Base-by-base conservation (phyloP, 495 filamentous ascomycete species). In the Podospora appendiculata region DNA sequence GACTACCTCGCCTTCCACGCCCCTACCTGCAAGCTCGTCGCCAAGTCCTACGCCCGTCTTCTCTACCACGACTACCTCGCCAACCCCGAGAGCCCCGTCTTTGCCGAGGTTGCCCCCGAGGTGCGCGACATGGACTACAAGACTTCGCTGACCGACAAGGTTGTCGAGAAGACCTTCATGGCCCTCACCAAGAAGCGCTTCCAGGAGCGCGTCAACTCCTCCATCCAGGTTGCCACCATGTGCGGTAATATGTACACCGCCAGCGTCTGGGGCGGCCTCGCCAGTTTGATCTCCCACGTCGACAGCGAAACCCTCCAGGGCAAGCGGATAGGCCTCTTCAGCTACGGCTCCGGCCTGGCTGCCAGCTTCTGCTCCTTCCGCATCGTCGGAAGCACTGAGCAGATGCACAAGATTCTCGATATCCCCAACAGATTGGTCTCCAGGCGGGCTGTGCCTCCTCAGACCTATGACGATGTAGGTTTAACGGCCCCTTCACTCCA, bases 161-260 rank as follows among this genome's bases (percentile, higher is more conserved):
- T 80, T 41, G 85, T 98, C 19, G 93, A 98, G 80, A 97, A 97
- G 85, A 87, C 87, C 8, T 77, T 98, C 74, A 90, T 97, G 86
- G 84, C 64, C 46, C 81, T 97, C 55, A 84, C 89, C 65, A 98
- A 98, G 86, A 96, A 96, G 83, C 85, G 84, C 52, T 97, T 90
- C 76, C 82, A 84, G 58, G 83, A 90, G 70, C 88, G 90, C 68
- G 88, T 98, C 52, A 76, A 85, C 66, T 90, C 94, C 38, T 73
- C 78, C 63, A 87, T 93, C 65, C 77, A 94, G 66, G 87, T 94
- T 18, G 86, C 93, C 36, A 96, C 90, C 41, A 85, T 89, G 75
- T 96, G 90, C 71, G 94, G 93, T 70, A 98, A 98, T 80, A 98
- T 96, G 94, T 98, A 98, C 76, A 91, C 86, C 62, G 93, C 86